Percentiles rank a stretch among this genome's conserved stretches.
Conservation (phyloP, 129 eudicot genomes). For the Centaurea solstitialis region DNA sequence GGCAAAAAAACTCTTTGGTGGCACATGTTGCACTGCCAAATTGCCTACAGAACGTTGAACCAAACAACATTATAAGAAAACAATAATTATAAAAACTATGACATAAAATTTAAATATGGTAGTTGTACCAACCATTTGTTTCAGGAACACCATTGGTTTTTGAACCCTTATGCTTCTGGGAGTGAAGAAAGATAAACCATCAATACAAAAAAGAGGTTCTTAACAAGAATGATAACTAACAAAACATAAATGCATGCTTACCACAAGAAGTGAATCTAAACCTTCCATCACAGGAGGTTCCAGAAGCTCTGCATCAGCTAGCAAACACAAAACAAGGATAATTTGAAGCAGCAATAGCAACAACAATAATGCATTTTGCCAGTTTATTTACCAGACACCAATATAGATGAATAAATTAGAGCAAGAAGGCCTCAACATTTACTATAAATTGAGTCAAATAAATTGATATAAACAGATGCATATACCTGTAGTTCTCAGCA, state of each 20-base stretch:
- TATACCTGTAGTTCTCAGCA: conserved; percentile 57
- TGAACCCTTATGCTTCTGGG: conserved; percentile 47
- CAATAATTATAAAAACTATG: neutral
- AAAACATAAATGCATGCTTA: conserved; percentile 31
- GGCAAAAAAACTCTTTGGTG: conserved; percentile 41
- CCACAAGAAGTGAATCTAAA: conserved; percentile 57
- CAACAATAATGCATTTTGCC: neutral
- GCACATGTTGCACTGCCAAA: conserved; percentile 31
- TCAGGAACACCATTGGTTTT: conserved; percentile 40
- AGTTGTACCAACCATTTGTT: conserved; percentile 54
- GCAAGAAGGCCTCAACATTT: neutral
- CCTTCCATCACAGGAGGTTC: conserved; percentile 82
- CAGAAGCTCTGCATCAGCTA: conserved; percentile 48
- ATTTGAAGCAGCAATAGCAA: neutral
- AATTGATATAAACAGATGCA: neutral
- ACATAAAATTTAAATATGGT: neutral
- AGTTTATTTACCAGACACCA: neutral
- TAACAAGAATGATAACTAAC: neutral
- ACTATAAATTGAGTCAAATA: neutral
- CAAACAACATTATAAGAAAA: neutral
- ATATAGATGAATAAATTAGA: neutral
- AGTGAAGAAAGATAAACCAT: neutral
- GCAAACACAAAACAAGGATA: neutral
- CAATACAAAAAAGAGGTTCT: conserved; percentile 9
- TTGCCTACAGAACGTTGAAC: conserved; percentile 42